Percentiles rank a stretch among this genome's conserved stretches.
These are phyloP conservation scores for Alternaria postmessia DNA, from an alignment of 2,329 filamentous ascomycete species.

Conservation along the genomic window DNA sequence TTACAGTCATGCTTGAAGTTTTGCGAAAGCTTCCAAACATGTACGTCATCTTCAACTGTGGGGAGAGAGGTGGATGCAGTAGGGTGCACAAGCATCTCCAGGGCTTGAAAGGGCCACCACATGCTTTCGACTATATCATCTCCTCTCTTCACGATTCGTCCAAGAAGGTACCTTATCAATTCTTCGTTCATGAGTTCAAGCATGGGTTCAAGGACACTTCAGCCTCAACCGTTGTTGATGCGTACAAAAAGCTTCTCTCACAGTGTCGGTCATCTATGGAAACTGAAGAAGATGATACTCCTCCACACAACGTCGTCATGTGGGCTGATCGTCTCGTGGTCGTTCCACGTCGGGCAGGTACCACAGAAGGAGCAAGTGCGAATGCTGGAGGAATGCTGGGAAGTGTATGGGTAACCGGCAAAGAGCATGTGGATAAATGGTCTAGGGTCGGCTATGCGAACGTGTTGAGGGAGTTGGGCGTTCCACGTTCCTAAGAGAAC, in stretches of 20 bases:
- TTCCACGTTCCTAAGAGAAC: constrained; percentile 5
- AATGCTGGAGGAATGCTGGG: constrained; percentile 61
- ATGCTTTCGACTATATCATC: constrained; percentile 36
- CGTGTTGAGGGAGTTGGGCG: constrained; percentile 52
- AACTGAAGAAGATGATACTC: constrained; percentile 28
- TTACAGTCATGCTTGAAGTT: constrained; percentile 51
- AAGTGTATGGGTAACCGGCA: constrained; percentile 50
- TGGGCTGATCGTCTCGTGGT: constrained; percentile 58
- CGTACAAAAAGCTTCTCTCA: constrained; percentile 31
- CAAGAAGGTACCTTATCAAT: constrained; percentile 48
- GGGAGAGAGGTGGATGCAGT: constrained; percentile 56
- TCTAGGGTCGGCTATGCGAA: constrained; percentile 45
- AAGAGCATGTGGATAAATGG: constrained; percentile 52
- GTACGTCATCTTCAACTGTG: constrained; percentile 59
- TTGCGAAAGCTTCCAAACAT: constrained; percentile 42
- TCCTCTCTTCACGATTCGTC: constrained; percentile 23
- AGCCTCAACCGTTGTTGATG: constrained; percentile 20
- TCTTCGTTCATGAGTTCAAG: constrained; percentile 44
- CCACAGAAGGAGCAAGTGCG: constrained; percentile 50
- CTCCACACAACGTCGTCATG: constrained; percentile 59
- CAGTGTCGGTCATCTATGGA: constrained; percentile 20
- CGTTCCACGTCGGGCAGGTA: constrained; percentile 53
- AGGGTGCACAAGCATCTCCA: constrained; percentile 62
- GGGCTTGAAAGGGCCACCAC: constrained; percentile 47
- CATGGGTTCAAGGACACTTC: constrained; percentile 17